Percentiles rank a stretch among this genome's conserved stretches.
phyloP scores from a whole-genome alignment of 441 rosid genomes.

The Adansonia rubrostipa region DNA sequence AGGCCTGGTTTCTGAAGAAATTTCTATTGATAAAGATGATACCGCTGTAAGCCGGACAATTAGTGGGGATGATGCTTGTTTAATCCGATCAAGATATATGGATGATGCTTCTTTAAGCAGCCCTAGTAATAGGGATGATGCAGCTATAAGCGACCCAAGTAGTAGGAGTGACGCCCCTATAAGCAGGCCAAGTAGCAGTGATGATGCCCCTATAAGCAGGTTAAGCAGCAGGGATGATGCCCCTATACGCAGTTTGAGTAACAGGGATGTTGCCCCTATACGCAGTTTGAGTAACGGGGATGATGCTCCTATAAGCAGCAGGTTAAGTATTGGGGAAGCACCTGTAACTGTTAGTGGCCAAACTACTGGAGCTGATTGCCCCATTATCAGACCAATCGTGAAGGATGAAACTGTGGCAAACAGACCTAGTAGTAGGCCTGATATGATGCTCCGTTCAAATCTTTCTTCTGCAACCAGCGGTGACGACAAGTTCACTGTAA shows the following conservation, averaged over 20 bases:
- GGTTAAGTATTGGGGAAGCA: no score
- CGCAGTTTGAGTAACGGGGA: no score
- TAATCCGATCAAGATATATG: constrained; percentile 20
- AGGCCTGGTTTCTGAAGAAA: constrained; percentile 40
- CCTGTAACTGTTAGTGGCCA: no score
- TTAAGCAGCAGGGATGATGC: constrained; percentile 15
- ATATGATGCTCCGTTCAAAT: constrained; percentile 37
- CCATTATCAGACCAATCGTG: not conserved
- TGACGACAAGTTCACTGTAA: constrained; percentile 71
- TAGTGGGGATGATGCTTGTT: constrained; percentile 31
- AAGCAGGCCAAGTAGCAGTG: constrained; percentile 18
- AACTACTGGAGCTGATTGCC: not conserved
- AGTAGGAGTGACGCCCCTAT: constrained; percentile 32
- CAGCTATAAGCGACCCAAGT: no score
- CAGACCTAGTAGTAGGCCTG: constrained; percentile 40
- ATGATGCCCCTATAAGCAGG: constrained; percentile 33
- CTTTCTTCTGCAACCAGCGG: constrained; percentile 42
- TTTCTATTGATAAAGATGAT: constrained; percentile 36
- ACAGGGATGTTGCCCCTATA: not conserved
- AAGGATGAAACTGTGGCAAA: constrained; percentile 24
- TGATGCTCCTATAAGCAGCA: no score
- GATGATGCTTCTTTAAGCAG: constrained; percentile 33
- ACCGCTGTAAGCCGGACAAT: constrained; percentile 38
- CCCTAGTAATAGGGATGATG: constrained; percentile 20
- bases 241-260: no score